Evolutionary conservation across 495 filamentous ascomycete species (phyloP).

Genomic region (Hypoxylon intermedium): DNA sequence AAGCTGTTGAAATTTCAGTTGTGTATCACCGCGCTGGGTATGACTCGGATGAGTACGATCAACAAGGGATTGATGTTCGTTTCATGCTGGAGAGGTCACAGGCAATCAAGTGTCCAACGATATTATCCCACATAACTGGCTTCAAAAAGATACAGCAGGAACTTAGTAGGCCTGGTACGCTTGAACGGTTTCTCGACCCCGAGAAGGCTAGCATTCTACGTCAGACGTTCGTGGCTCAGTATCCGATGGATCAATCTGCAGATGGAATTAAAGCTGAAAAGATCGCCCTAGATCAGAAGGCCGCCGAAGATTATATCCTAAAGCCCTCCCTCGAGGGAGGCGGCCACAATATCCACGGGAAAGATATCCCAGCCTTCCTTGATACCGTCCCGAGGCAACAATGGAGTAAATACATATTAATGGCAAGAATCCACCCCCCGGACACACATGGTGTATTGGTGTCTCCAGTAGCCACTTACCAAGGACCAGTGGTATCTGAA

Average conservation of each 20-base stretch:
- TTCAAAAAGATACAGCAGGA: constrained; percentile 82
- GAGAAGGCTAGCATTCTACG: constrained; percentile 55
- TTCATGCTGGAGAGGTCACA: constrained; percentile 73
- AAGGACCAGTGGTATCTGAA: constrained; percentile 73
- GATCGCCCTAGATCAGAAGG: constrained; percentile 62
- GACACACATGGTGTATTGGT: constrained; percentile 66
- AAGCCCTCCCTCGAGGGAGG: constrained; percentile 83
- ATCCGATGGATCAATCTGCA: constrained; percentile 68
- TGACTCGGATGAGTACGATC: constrained; percentile 67
- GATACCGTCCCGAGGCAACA: constrained; percentile 56
- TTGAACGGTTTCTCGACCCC: constrained; percentile 63
- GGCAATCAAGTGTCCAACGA: constrained; percentile 79
- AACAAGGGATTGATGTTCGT: constrained; percentile 54
- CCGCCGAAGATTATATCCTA: constrained; percentile 67
- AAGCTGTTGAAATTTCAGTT: constrained; percentile 67
- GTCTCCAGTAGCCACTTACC: constrained; percentile 67
- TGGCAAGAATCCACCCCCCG: constrained; percentile 79
- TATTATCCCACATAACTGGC: constrained; percentile 77
- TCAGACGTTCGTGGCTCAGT: constrained; percentile 73
- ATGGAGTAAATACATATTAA: constrained; percentile 76
- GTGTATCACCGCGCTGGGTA: constrained; percentile 79
- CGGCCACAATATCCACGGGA: constrained; percentile 78
- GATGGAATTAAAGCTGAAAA: constrained; percentile 63
- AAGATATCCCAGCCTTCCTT: constrained; percentile 71
- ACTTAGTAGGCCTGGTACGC: constrained; percentile 67